Conservation (phyloP, 2,329 filamentous ascomycete species). For the Aureobasidium sp. region DNA sequence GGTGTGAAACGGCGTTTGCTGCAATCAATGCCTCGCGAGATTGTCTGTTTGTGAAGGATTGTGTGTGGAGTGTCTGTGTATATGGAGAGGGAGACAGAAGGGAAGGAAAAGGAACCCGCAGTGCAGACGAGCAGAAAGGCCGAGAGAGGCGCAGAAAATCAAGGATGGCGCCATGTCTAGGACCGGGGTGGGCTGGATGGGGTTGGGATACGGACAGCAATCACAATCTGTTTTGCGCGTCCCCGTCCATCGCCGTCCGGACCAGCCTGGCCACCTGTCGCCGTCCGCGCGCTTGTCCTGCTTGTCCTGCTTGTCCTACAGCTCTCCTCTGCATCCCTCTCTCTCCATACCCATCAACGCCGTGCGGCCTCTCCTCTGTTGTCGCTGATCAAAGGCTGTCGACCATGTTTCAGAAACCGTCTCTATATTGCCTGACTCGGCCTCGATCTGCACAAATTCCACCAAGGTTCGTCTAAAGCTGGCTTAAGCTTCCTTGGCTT, state of each 20-base stretch:
- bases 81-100: background rate
- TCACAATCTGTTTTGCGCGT: background rate
- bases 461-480: background rate
- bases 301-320: background rate
- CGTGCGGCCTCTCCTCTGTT: background rate
- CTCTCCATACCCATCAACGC: background rate
- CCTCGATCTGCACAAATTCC: background rate
- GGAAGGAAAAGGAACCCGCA: background rate
- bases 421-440: background rate
- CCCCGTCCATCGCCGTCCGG: background rate
- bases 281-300: background rate
- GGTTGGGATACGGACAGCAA: background rate
- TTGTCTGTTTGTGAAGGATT: background rate
- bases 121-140: background rate
- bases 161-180: slow-evolving; percentile 5
- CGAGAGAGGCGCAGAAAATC: slow-evolving; percentile 3
- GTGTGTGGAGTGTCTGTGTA: background rate
- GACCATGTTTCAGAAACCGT: background rate
- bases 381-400: background rate
- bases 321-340: background rate
- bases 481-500: slow-evolving; percentile 7
- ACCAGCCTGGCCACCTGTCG: background rate
- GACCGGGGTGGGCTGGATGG: slow-evolving; percentile 2
- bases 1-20: background rate
- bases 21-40: background rate